Conservation (phyloP, 345 rosid genomes). For the Salix koriyanagi region DNA sequence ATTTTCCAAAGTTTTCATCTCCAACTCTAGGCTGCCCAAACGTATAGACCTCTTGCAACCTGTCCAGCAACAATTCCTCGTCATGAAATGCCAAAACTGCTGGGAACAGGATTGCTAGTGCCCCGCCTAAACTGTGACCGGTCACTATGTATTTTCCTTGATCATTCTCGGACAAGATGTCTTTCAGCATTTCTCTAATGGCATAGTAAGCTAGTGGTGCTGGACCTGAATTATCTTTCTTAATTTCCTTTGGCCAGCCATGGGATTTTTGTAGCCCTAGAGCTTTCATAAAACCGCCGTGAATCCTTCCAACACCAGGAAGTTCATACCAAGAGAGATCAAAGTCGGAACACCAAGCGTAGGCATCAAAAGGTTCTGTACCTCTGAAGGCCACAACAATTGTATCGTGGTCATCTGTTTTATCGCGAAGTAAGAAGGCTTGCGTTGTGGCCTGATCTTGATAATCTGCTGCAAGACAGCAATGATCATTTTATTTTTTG, state of each 20-base stretch:
- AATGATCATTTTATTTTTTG: too few species aligned
- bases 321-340: constrained; percentile 76
- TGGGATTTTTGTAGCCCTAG: constrained; percentile 55
- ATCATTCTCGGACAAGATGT: constrained; percentile 27
- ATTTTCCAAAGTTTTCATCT: constrained; percentile 45
- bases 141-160: constrained; percentile 43
- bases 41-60: constrained; percentile 58
- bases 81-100: constrained; percentile 47
- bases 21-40: constrained; percentile 90
- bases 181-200: constrained; percentile 45
- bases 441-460: constrained; percentile 60
- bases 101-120: constrained; percentile 61
- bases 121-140: constrained; percentile 79
- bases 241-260: constrained; percentile 52
- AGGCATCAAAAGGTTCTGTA: constrained; percentile 57
- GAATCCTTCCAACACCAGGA: constrained; percentile 53
- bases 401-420: constrained; percentile 31
- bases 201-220: constrained; percentile 52
- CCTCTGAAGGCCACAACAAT: constrained; percentile 66
- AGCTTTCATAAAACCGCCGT: constrained; percentile 76
- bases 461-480: constrained; percentile 33
- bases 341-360: constrained; percentile 67
- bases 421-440: constrained; percentile 44
- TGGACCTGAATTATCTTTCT: constrained; percentile 9
- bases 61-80: constrained; percentile 47